Percentiles rank a stretch among this genome's conserved stretches.
phyloP scores from a whole-genome alignment of 139 green algal species.

The Coelastrella sp. region DNA sequence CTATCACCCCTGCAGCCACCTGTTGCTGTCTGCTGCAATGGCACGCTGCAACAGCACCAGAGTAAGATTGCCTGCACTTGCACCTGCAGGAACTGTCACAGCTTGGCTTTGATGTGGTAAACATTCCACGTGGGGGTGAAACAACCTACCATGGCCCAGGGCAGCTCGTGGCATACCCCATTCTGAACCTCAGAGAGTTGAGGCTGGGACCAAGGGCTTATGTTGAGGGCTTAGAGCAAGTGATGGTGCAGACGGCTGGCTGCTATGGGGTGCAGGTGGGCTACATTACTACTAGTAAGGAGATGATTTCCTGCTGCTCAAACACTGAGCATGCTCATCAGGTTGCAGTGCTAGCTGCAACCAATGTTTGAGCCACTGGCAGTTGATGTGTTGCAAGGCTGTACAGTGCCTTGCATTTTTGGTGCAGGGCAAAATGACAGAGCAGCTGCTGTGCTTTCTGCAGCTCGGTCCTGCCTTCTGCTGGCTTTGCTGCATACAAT shows the following conservation, averaged over 20 bases:
- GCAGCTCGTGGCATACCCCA: conserved; percentile 94
- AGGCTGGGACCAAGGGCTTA: conserved; percentile 82
- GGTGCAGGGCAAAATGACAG: too few relatives aligned
- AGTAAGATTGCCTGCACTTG: not conserved
- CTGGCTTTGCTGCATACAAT: too few relatives aligned
- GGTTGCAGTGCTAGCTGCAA: too few relatives aligned
- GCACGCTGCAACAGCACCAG: too few relatives aligned
- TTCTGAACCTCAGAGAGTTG: conserved; percentile 74
- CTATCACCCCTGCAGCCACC: not conserved
- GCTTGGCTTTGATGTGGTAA: conserved; percentile 54
- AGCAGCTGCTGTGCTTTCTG: too few relatives aligned
- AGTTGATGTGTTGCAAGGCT: too few relatives aligned
- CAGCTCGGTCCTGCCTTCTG: too few relatives aligned
- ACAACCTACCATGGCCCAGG: conserved; percentile 93
- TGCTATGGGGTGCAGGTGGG: conserved; percentile 52
- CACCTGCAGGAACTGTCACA: conserved; percentile 6
- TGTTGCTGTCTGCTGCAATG: not conserved
- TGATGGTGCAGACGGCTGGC: conserved; percentile 70
- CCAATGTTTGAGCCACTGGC: too few relatives aligned
- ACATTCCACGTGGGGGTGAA: conserved; percentile 79
- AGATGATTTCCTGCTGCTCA: too few relatives aligned
- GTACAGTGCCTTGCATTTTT: too few relatives aligned
- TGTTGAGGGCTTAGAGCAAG: conserved; percentile 93
- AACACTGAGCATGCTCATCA: too few relatives aligned
- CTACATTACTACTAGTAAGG: not conserved